These are phyloP conservation scores for Musa acuminata DNA, from an alignment of 176 grass and related monocot species.

Conservation along the genomic window DNA sequence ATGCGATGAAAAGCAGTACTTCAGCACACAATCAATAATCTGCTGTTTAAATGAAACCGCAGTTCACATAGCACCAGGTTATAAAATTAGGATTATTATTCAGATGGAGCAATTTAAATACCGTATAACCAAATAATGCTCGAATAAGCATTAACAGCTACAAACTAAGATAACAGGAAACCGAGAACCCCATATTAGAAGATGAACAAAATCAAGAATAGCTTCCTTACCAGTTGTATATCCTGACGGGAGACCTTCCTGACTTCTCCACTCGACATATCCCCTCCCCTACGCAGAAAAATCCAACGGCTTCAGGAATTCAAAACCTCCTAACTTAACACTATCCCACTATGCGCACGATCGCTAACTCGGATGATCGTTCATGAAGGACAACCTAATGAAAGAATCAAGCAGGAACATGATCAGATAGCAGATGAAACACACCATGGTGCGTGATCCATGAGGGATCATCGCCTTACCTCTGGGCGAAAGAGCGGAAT, in stretches of 20 bases:
- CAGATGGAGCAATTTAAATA: neutral
- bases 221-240: constrained; percentile 72
- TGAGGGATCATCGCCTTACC: neutral
- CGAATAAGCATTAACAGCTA: neutral
- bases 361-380: neutral
- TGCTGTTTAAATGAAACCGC: no score
- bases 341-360: no score
- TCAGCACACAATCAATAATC: no score
- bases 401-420: neutral
- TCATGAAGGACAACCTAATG: neutral
- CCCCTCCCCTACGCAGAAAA: neutral
- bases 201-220: neutral
- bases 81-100: neutral
- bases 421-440: neutral
- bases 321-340: no score
- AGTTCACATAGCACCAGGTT: no score
- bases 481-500: neutral
- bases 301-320: neutral
- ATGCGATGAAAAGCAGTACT: no score
- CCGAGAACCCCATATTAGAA: neutral
- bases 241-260: constrained; percentile 89
- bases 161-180: neutral
- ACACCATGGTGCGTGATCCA: neutral
- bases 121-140: neutral
- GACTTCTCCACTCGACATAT: constrained; percentile 53